phyloP scores from a whole-genome alignment of 148 eudicot genomes.

The Rhododendron ovatum region DNA sequence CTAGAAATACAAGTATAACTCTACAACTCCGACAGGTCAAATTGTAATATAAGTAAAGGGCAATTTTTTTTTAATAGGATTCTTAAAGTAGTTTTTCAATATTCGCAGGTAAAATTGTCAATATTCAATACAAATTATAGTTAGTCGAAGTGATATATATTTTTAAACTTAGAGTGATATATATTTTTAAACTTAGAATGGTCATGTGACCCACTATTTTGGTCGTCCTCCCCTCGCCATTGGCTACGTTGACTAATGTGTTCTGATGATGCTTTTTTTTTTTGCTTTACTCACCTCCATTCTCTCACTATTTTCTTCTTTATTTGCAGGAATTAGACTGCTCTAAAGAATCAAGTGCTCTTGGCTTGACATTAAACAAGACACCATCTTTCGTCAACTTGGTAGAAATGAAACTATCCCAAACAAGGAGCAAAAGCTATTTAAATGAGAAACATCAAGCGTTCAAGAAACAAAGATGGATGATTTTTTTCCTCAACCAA shows the following conservation, averaged over 20 bases:
- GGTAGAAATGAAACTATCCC: slow-evolving; percentile 1
- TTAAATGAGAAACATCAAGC: not conserved
- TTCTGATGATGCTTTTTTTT: not conserved
- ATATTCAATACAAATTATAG: too few relatives aligned
- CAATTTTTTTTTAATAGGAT: not conserved
- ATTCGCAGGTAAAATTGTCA: not conserved
- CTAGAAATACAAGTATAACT: not conserved
- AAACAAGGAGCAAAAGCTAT: not conserved
- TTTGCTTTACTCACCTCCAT: not conserved
- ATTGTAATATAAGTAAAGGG: not conserved
- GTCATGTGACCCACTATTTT: too few relatives aligned
- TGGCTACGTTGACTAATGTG: too few relatives aligned
- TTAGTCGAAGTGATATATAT: not conserved
- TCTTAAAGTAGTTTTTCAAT: not conserved
- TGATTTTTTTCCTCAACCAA: not conserved
- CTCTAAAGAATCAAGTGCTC: slow-evolving; percentile 7
- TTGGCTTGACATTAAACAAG: slow-evolving; percentile 14
- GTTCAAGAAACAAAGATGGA: not conserved
- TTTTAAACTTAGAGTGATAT: too few relatives aligned
- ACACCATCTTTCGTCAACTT: slow-evolving; percentile 17
- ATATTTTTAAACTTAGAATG: too few relatives aligned
- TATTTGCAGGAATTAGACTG: slow-evolving; percentile 1
- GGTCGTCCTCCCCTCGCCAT: too few relatives aligned
- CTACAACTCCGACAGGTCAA: not conserved
- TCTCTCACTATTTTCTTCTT: not conserved